Conservation (phyloP, 352 stramenopile species). For the Nannochloropsis limnetica region DNA sequence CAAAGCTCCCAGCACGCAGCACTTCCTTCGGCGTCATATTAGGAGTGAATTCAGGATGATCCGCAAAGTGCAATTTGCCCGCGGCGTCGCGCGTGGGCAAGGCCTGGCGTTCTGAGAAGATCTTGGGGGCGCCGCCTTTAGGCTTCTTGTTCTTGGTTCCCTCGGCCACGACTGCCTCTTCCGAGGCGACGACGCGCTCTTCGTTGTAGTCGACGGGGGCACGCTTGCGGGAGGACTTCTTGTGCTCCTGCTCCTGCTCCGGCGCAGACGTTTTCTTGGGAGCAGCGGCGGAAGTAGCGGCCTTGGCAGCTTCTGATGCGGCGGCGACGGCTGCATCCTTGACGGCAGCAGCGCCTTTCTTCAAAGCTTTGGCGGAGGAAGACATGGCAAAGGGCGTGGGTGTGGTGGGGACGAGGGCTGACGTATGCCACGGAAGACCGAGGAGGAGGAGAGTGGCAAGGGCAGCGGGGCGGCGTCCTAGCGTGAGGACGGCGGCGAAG, state of each 20-base stretch:
- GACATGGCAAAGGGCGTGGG: background rate
- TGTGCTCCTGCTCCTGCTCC: background rate
- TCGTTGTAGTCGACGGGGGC: slow-evolving; percentile 9
- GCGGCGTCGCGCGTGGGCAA: background rate
- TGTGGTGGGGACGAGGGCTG: background rate
- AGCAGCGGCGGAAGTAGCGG: background rate
- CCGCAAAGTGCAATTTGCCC: slow-evolving; percentile 14
- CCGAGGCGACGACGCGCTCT: background rate
- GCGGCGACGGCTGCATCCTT: background rate
- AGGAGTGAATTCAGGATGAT: slow-evolving; percentile 50
- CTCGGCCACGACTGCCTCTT: background rate
- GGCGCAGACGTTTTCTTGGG: background rate
- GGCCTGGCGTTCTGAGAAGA: background rate
- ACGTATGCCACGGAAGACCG: background rate
- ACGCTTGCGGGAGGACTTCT: slow-evolving; percentile 24
- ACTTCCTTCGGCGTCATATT: slow-evolving; percentile 55
- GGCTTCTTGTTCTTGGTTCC: background rate
- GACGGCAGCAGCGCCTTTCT: background rate
- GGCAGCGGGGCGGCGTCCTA: background rate
- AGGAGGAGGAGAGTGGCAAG: background rate
- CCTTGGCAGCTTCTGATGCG: background rate
- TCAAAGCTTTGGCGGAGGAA: background rate
- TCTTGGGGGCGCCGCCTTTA: background rate
- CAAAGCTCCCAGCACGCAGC: slow-evolving; percentile 53
- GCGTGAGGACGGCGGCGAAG: background rate